These are phyloP conservation scores for Ceratobasidium sp. DNA, from an alignment of 1,284 basidiomycete genomes.

Conservation along the genomic window DNA sequence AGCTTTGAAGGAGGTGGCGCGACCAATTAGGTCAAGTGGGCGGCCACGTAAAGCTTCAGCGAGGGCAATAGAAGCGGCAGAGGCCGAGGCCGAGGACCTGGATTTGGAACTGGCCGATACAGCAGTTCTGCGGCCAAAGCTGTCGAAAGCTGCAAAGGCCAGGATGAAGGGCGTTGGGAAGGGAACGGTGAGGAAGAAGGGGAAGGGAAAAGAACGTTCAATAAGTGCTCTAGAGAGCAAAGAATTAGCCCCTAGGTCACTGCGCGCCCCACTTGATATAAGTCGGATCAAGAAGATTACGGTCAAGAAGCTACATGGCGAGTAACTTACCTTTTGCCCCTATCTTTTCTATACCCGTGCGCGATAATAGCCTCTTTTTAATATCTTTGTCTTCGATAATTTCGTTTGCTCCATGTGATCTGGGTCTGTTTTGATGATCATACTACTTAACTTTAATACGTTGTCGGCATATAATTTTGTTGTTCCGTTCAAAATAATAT, in stretches of 20 bases:
- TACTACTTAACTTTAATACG: too few species aligned
- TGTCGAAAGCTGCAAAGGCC: background rate
- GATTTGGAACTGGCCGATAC: background rate
- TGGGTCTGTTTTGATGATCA: background rate
- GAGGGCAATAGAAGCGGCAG: background rate
- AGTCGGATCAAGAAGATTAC: background rate
- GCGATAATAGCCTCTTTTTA: background rate
- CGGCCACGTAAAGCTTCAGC: background rate
- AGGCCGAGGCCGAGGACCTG: background rate
- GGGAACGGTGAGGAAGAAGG: background rate
- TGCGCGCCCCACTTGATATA: background rate
- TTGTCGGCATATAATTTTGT: background rate
- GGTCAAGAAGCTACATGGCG: background rate
- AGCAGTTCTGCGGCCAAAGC: background rate
- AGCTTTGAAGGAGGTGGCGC: too few species aligned
- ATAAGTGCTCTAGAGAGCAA: background rate
- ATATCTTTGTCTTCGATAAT: too few species aligned
- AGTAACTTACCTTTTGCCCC: background rate
- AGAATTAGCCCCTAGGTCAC: background rate
- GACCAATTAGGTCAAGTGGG: background rate
- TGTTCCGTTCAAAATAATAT: background rate
- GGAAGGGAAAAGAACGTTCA: background rate
- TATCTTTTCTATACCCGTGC: background rate
- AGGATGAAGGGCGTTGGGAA: background rate
- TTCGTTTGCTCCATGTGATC: too few species aligned